Evolutionary conservation across 2,329 filamentous ascomycete genomes (phyloP), one percentile per base, ranked within the genome.

Genomic region (Cladosporium oxysporum): DNA sequence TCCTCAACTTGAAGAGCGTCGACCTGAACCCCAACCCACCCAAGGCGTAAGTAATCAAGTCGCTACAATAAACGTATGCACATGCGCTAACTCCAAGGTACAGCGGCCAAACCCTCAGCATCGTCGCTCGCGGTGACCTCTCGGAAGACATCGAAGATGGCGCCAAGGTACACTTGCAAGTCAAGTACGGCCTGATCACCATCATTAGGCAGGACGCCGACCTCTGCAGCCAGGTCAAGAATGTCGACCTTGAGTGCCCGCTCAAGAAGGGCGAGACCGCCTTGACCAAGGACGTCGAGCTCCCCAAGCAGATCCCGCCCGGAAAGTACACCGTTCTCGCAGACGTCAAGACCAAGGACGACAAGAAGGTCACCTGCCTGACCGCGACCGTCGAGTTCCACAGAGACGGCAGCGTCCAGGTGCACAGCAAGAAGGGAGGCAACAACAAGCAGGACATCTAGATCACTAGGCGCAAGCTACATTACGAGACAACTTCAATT

Each of bases 121-220:
- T 99, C 82, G 87, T 87, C 70, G 95, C 93, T 57, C 84, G 81
- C 35, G 95, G 94, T 66, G 87, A 82, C n/a, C 85, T 98, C 69
- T 85, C 84, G 71, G 80, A 96, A 75, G 80, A 84, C 61, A 88
- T 99, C 70, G 85, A 88, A 64, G 78, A 92, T 66, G 94, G 92
- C 66, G 92, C 94, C 67, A 92, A 91, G 73, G 90, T 97, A 69
- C 84, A 90, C 58, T 79, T 99, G 49, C 86, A 89, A 71, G 94
- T 99, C 81, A 97, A 97, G 82, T 97, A 96, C 79, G 94, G 94
- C 67, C 84, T 97, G 71, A 97, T 99, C 79, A 91, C 88, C 64
- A 86, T 99, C 70, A 88, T 99, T 79, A 91, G 87, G 78, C 91
- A 91, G 70, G 86, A 85, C 71, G 88, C 90, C 74, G 90, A 97